Evolutionary conservation across 345 rosid species (phyloP).

Genomic region (Gossypium arboreum): DNA sequence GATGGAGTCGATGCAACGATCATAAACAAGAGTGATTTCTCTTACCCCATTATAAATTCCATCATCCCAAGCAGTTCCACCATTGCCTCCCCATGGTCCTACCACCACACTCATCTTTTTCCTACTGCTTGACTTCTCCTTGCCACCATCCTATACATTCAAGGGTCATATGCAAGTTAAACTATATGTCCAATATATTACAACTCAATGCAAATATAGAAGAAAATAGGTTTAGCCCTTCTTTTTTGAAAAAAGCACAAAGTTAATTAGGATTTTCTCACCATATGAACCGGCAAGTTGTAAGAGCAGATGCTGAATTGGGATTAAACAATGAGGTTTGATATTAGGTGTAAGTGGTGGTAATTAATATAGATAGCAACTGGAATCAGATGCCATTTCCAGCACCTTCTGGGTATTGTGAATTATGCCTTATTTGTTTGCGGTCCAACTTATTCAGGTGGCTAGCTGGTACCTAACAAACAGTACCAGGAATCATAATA

Average conservation of each 20-base stretch:
- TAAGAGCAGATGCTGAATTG: constrained; percentile 1
- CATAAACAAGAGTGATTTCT: constrained; percentile 55
- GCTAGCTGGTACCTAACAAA: too few species aligned
- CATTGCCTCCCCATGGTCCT: constrained; percentile 88
- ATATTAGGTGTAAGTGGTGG: neutral
- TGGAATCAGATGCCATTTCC: constrained; percentile 23
- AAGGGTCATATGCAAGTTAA: neutral
- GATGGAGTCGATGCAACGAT: constrained; percentile 68
- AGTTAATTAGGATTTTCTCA: neutral
- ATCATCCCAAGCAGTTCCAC: constrained; percentile 70
- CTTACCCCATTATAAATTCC: constrained; percentile 61
- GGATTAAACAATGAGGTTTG: neutral
- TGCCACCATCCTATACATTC: constrained; percentile 25
- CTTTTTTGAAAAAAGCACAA: neutral
- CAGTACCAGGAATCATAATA: too few species aligned
- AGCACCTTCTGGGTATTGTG: neutral
- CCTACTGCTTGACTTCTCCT: constrained; percentile 21
- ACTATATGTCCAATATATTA: neutral
- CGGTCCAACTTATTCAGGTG: neutral
- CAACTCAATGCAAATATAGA: neutral
- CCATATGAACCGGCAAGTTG: constrained; percentile 12
- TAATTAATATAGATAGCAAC: constrained; percentile 10
- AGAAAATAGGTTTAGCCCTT: neutral
- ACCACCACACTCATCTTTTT: constrained; percentile 37
- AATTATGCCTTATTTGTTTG: constrained; percentile 12